These are phyloP conservation scores for Suillus discolor DNA, from an alignment of 768 basidiomycete genomes.

Conservation along the genomic window DNA sequence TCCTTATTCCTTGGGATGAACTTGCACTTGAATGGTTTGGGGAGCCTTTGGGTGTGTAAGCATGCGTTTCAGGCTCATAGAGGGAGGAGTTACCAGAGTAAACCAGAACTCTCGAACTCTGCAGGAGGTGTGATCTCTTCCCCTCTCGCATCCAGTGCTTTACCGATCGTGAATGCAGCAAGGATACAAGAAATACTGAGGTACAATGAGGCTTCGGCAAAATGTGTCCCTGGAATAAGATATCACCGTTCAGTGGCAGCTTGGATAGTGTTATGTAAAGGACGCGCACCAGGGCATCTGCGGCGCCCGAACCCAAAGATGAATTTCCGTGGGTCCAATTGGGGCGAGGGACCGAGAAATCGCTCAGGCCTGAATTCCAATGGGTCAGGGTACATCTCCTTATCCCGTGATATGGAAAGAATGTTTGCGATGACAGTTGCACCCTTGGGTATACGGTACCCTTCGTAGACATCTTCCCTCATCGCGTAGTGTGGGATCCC, in stretches of 20 bases:
- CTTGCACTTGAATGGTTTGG: constrained; percentile 1
- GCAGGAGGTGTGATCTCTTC: neutral
- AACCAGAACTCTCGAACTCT: neutral
- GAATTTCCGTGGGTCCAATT: constrained; percentile 15
- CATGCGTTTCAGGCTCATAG: neutral
- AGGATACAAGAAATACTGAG: constrained; percentile 39
- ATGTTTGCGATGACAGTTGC: constrained; percentile 22
- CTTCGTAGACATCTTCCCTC: constrained; percentile 20
- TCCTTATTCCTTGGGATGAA: constrained; percentile 2
- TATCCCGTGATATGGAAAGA: constrained; percentile 23
- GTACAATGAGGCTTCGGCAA: constrained; percentile 39
- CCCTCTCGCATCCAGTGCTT: constrained; percentile 29
- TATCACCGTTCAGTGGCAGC: neutral
- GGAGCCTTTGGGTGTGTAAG: neutral
- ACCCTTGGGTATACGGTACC: constrained; percentile 23
- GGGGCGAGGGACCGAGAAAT: constrained; percentile 21
- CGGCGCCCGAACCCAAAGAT: constrained; percentile 24
- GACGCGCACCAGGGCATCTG: constrained; percentile 17
- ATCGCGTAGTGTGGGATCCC: neutral
- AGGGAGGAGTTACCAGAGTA: neutral
- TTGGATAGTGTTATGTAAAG: neutral
- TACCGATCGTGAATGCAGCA: constrained; percentile 40
- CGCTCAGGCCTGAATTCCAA: constrained; percentile 26
- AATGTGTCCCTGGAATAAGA: constrained; percentile 15
- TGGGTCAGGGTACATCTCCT: constrained; percentile 19